Evolutionary conservation across 2,329 filamentous ascomycete species (phyloP), one percentile per base, ranked within the genome.

Genomic region (Aureobasidium namibiae): DNA sequence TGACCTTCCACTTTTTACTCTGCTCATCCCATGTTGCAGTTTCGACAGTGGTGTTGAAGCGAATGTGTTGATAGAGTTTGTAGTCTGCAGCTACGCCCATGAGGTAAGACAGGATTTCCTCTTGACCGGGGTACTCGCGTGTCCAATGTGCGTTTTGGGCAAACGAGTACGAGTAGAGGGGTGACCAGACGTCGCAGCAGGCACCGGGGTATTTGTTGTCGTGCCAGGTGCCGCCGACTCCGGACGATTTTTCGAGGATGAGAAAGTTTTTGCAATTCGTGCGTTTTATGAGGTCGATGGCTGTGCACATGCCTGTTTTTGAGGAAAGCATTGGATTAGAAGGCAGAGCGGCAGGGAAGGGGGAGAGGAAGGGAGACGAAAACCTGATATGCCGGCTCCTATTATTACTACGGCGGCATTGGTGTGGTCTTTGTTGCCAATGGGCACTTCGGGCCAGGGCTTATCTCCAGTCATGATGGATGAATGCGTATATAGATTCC

Each of bases 111-210:
- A 82, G 72, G 21, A 85, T 82, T 66, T 85, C 82, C 65, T 83
- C 80, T 64, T 85, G 82, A 0, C 80, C 79, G 0, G 82, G 79
- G 64, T 83, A 85, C 57, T 82, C 76, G 18, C 80, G 71, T 1
- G 78, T 78, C 82, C 82, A 84, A 63, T 79, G 73, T 2, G 13
- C 29, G 56, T 84, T 84, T 54, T 82, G 81, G 36, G 80, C 82
- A 64, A 85, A 86, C 6, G 80, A 83, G 68, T 79, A 84, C 44
- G 76, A 81, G 70, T 85, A 85, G 3, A 85, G 70, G 49, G 77
- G 71, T 34, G 75, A 79, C 75, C 75, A 79, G 10, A 83, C 79
- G 61, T 67, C 67, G 50, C 63, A 68, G 60, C 65, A 70, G 61
- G 64, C 68, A 29, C 61, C 62, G n/a, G 61, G 60, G 63, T 82